Base-by-base conservation (phyloP, 2,329 filamentous ascomycete genomes). In the Metarhizium robertsii region DNA sequence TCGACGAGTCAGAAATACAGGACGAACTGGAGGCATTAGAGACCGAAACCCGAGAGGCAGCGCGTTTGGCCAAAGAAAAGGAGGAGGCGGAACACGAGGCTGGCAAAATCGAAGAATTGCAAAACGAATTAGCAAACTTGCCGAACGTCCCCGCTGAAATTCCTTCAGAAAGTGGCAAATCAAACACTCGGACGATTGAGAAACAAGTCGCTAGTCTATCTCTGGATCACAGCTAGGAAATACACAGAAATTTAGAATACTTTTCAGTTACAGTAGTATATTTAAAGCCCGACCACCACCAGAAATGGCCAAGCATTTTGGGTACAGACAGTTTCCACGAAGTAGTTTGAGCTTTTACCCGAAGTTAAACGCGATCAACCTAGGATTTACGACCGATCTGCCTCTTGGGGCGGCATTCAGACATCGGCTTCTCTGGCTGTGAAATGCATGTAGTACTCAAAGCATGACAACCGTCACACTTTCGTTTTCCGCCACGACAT, bases 1-100 rank as follows among this genome's bases (percentile, higher is more conserved):
- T 95, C 36, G 90, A 96, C 67, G 92, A 96, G 65, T 79, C 66
- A 20, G 92, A 95, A 68, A 83, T 97, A 55, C 91, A 96, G 62
- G 88, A 92, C 58, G 92, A 96, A 73, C 78, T 97, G 50, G 87
- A 88, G 61, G 85, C 79, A 3, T 74, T 99, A 73, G 85, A 92
- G 71, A 74, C 67, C 38, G 77, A 82, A 60, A 80, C 83, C 62
- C 71, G 66, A 60, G 74, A 75, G 64, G 73, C 75, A 58, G 75
- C 77, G 42, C 79, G 79, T 52, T 73, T 75, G 62, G 78, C 75
- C 58, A 69, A 87, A 36, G 78, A 80, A 46, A 75, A 78, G 57
- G 13, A 16, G 25, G 25, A 14, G 20, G 70, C 73, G 52, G 72
- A 71, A 36, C 71, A 69, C 6, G 45, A 48, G 11, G 45, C 10